Base-by-base conservation (phyloP, 2,329 filamentous ascomycete species). In the Aspergillus calidoustus region DNA sequence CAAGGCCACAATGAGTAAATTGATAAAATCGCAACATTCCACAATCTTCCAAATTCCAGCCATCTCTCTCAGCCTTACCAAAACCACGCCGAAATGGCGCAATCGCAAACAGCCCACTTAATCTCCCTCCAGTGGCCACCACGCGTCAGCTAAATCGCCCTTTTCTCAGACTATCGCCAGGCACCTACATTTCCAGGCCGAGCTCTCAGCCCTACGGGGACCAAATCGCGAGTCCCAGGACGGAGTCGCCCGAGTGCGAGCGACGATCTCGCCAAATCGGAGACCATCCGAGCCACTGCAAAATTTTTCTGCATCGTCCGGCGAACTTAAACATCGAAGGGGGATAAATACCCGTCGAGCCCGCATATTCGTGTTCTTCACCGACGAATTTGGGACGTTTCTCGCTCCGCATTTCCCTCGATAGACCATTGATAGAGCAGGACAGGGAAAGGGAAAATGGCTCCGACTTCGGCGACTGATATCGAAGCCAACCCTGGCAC, bases 261-360 rank as follows among this genome's bases (percentile, higher is more conserved):
- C 19, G 17, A 51, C 4, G 31, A 31, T n/a, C 31, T 28, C 50
- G 38, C 22, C 34, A 46, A 25, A 54, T 54, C 52, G 52, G 52
- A 54, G 52, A 22, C 52, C 15, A 8, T 25, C 52, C 52, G 34
- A 43, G 23, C 3, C 52, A 23, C 22, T 34, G 52, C 52, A 54
- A 46, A 54, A 46, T 23, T 38, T 23, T 38, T 41, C 30, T 44
- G 52, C 31, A n/a, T 53, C 30, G 15, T 19, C 31, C 38, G 34
- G 34, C 34, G 34, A 41, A 41, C 34, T 41, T 41, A 41, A 41
- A 44, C 13, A 8, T 28, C 6, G 23, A 2, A 23, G 69, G 66
- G 68, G 57, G 46, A 57, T 57, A 70, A 70, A 50, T 50, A 50
- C 47, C 47, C 34, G 34, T 41, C 2, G 9, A 11, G 23, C 23